Base-by-base conservation (phyloP, 2,329 filamentous ascomycete species). In the Arthrobotrys entomopaga region DNA sequence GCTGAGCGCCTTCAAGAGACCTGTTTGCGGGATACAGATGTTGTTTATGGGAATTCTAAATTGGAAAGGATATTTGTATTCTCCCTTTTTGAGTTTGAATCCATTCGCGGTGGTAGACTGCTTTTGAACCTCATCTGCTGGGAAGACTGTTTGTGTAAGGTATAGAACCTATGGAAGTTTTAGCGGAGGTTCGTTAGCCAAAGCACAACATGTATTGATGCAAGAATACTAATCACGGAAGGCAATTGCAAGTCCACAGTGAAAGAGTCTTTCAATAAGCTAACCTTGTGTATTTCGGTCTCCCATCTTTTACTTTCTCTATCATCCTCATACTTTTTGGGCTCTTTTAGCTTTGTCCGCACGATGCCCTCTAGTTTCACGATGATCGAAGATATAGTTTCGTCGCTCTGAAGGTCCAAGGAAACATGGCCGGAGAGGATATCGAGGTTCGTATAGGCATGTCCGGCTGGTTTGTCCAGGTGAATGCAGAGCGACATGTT, bases 331-430 rank as follows among this genome's bases (percentile, higher is more conserved):
- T 83, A 73, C 77, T 79, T 77, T 40, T 75, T 75, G 1, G 65
- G 71, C 38, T 75, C 71, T 26, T 54, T 80, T 15, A 92, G 82
- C 49, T 89, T 85, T 3, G 91, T 93, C 76, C 86, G 86, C 54
- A 88, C 88, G 82, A 95, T 91, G 77, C 91, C 91, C 80, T 95
- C 91, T 34, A 95, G 87, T 83, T 95, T 95, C 79, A 94, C 91
- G 42, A 92, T 84, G 76, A 95, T 89, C 43, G 81, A 82, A 66
- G 81, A 82, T 34, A 87, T 81, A 76, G 83, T 84, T 63, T 81
- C 82, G 20, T 82, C 81, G 77, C 81, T 84, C 5, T 80, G 79
- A 19, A 82, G 81, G 42, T 83, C 80, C 52, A 87, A 78, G 7
- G 82, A 73, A 22, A 86, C 83, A 69, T 81, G 81, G n/a, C 75